Evolutionary conservation across 2,329 filamentous ascomycete species (phyloP).

Genomic region (Scytalidium sp.): DNA sequence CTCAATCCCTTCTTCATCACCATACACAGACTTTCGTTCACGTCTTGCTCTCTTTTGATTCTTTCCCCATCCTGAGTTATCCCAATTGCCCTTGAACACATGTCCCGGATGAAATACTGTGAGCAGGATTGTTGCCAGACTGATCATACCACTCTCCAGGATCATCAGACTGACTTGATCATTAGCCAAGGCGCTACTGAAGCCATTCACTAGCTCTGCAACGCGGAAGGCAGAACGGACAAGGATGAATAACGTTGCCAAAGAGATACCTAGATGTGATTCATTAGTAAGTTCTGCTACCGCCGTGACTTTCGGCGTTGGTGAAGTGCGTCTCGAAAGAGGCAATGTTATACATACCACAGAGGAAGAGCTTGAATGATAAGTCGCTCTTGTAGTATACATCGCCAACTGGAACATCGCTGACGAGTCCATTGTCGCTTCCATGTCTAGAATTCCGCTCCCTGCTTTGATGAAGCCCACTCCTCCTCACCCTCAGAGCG

Average conservation of each 20-base stretch:
- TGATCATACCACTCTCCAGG: constrained; percentile 37
- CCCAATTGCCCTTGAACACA: constrained; percentile 1
- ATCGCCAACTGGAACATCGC: not conserved
- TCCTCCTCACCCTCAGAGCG: constrained; percentile 11
- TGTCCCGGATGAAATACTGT: constrained; percentile 30
- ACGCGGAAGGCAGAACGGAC: constrained; percentile 54
- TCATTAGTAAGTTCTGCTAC: too few species aligned
- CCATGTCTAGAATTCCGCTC: not conserved
- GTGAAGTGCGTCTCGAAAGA: not conserved
- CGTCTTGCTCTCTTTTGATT: not conserved
- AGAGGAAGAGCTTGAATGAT: not conserved
- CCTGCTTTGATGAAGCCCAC: not conserved
- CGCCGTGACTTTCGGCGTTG: not conserved
- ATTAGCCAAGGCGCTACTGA: constrained; percentile 44
- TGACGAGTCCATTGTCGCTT: not conserved
- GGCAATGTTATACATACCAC: not conserved
- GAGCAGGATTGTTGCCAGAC: constrained; percentile 24
- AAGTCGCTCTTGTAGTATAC: not conserved
- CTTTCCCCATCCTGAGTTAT: not conserved
- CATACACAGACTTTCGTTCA: not conserved
- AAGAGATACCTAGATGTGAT: constrained; percentile 38
- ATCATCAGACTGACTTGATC: constrained; percentile 42
- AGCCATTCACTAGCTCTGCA: constrained; percentile 54
- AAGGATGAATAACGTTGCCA: constrained; percentile 45
- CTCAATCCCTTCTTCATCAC: not conserved